Evolutionary conservation across 192 early-diverging fungal species (phyloP).

Genomic region (Anaeromyces robustus): DNA sequence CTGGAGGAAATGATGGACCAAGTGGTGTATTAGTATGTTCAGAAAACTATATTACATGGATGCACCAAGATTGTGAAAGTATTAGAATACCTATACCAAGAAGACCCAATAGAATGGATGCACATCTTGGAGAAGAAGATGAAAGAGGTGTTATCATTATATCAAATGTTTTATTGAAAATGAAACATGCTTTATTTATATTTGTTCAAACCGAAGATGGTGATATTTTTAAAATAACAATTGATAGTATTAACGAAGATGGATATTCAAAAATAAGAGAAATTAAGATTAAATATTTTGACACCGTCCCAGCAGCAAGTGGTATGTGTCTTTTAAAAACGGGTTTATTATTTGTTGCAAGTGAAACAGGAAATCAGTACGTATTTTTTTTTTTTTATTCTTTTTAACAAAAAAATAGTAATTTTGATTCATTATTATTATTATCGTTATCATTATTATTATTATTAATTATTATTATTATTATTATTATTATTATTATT

Average conservation of each 20-base stretch:
- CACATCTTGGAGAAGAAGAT: constrained; percentile 8
- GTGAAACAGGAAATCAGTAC: constrained; percentile 87
- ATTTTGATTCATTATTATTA: background rate
- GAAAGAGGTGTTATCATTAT: constrained; percentile 61
- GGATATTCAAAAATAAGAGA: constrained; percentile 33
- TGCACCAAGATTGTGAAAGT: constrained; percentile 48
- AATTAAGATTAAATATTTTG: constrained; percentile 85
- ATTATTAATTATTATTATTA: background rate
- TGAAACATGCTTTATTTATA: constrained; percentile 84
- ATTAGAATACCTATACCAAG: constrained; percentile 67
- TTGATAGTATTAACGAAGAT: constrained; percentile 50
- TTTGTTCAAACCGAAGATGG: constrained; percentile 82
- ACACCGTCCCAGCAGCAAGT: constrained; percentile 71
- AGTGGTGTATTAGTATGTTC: constrained; percentile 93
- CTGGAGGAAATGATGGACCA: constrained; percentile 73
- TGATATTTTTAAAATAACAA: constrained; percentile 83
- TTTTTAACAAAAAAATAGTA: background rate
- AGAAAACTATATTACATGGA: constrained; percentile 75
- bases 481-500: constrained; percentile 2
- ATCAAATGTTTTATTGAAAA: constrained; percentile 70
- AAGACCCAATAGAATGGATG: constrained; percentile 47
- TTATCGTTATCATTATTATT: background rate
- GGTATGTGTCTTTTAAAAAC: constrained; percentile 73
- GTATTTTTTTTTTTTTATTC: constrained; percentile 8
- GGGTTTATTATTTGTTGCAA: constrained; percentile 84